Evolutionary conservation across 1,139 yeast genomes (phyloP), one percentile per base, ranked within the genome.

Genomic region (Lodderomyces pseudojiufengensis): DNA sequence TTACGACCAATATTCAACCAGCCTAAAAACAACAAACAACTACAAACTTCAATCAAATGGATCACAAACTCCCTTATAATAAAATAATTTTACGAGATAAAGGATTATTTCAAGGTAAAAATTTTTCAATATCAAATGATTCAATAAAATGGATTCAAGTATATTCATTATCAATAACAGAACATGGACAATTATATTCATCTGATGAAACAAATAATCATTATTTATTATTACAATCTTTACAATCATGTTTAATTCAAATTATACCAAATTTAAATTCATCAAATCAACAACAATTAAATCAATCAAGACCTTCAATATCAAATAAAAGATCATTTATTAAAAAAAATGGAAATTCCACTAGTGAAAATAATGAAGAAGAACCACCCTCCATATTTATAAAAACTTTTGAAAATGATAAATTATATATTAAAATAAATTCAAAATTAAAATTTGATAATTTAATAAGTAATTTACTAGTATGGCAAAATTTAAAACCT

Each of bases 401-500:
- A 23, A 65, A 65, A 32, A 67, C 78, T 1, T 65, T 58, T 46
- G 70, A 69, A 44, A 70, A 70, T 42, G 73, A 67, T 28, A 66
- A 64, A 37, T 54, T 77, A 9, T 77, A 65, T 49, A 56, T 80
- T 35, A 68, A 64, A 37, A 61, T 76, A 6, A 53, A 65, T 2
- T 63, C 73, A 18, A 68, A 62, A 40, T 42, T 55, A n/a, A 63
- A 60, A 28, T 78, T 80, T 42, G 65, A 73, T 24, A 62, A 63
- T 34, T 52, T 82, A 22, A 46, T 82, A n/a, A 62, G 76, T 30
- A 53, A 73, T 15, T 57, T 82, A 32, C 51, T 79, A 24, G 73
- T 80, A 32, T 83, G 94, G 92, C 83, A 80, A 46, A 67, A 73
- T 32, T 51, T 82, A 46, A 72, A 65, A 42, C 78, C 81, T 2